Evolutionary conservation across 805 yeast genomes (phyloP), one percentile per base, ranked within the genome.

Genomic region (Yarrowia yakushimensis): DNA sequence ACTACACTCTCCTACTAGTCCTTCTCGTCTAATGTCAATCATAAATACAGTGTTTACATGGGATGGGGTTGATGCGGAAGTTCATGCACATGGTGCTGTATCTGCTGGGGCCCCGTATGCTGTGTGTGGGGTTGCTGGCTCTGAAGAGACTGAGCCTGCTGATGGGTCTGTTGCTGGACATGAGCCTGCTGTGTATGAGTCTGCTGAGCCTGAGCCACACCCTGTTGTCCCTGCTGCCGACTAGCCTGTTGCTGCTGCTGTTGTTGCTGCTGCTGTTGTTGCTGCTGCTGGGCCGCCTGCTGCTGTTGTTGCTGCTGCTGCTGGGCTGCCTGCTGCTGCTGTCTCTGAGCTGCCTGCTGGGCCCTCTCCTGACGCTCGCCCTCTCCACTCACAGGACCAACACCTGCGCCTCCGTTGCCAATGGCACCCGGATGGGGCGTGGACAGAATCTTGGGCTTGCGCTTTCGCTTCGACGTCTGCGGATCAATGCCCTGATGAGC

Each of bases 401-500:
- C 59, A 4, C 59, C 59, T 5, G 59, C 59, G 4, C 59, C 59
- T 23, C 59, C 59, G 17, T 52, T 52, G 4, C 59, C 59, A 5
- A 52, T 36, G 3, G 59, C 59, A 5, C 59, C 59, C 2, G 59
- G 59, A 17, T 52, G 59, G 33, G 59, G 59, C 12, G 59, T 52
- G 2, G 61, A 7, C 28, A 41, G 48, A 20, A 41, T 39, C 61
- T 55, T 55, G 36, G 61, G 61, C 61, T 41, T 39, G 10, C 61
- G 46, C 36, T 59, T 59, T 20, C 62, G 61, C 37, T 64, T 67
- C 34, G 68, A 63, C 23, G 66, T 66, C 52, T 68, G 70, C 13
- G 70, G 70, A 52, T 68, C 67, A 33, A 57, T 63, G n/a, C 70
- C 70, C 30, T 63, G 60, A 28, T 68, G 70, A n/a, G 64, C 67